Conservation (phyloP, 371 early-diverging fungal genomes). For the Lichtheimia corymbifera region DNA sequence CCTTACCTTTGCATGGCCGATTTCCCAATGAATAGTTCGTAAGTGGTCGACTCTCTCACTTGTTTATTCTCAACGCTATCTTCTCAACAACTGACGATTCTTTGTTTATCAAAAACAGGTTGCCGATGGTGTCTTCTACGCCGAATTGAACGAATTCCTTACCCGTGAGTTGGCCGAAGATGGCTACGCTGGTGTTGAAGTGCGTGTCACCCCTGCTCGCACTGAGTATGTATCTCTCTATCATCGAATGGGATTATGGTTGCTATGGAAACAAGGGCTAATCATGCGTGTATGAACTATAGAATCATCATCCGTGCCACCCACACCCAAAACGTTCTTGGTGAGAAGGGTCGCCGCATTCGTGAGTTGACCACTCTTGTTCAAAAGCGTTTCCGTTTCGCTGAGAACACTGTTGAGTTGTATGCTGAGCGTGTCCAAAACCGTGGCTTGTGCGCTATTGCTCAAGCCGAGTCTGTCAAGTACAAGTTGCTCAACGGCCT, state of each 20-base stretch:
- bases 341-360: slow-evolving; percentile 98
- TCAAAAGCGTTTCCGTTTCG: slow-evolving; percentile 99
- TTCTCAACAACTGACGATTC: neutral
- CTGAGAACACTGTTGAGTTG: slow-evolving; percentile 96
- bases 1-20: neutral
- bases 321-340: slow-evolving; percentile 97
- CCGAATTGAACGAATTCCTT: slow-evolving; percentile 99
- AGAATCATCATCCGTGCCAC: slow-evolving; percentile 97
- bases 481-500: slow-evolving; percentile 97
- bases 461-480: slow-evolving; percentile 98
- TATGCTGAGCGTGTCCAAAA: slow-evolving; percentile 98
- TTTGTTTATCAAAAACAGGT: slow-evolving; percentile 27
- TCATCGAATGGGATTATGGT: too few species aligned
- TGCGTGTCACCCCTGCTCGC: slow-evolving; percentile 97
- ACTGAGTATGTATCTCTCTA: slow-evolving; percentile 71
- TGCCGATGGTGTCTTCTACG: slow-evolving; percentile 99
- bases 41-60: slow-evolving; percentile 28
- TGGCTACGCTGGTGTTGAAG: slow-evolving; percentile 97
- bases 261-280: too few species aligned
- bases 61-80: neutral
- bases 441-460: slow-evolving; percentile 98
- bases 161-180: slow-evolving; percentile 91
- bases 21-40: slow-evolving; percentile 39
- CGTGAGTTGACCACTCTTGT: slow-evolving; percentile 98
- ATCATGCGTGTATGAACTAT: neutral